Percentiles rank a stretch among this genome's conserved stretches.
These are phyloP conservation scores for Protomyces inundatus DNA, from an alignment of 1,139 yeast species.

Conservation along the genomic window DNA sequence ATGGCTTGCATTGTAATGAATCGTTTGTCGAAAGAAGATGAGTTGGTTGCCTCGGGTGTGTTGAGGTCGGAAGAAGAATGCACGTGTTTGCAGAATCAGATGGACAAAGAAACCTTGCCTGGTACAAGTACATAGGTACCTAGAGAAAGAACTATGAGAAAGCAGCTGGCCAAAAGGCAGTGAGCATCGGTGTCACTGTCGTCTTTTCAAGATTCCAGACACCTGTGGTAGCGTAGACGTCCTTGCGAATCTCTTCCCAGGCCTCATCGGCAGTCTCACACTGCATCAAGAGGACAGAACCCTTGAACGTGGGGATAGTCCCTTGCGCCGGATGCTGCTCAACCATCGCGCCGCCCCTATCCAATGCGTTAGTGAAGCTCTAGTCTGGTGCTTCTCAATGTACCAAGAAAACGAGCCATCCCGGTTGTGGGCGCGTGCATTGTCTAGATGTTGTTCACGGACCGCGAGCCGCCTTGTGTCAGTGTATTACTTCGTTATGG, in stretches of 20 bases:
- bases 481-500: neutral
- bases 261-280: constrained; percentile 64
- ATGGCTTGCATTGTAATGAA: neutral
- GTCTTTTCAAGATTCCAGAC: constrained; percentile 63
- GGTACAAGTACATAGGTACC: too few relatives aligned
- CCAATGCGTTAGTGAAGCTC: neutral
- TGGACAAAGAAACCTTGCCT: neutral
- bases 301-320: constrained; percentile 55
- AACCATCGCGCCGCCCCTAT: constrained; percentile 28
- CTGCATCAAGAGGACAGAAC: constrained; percentile 58
- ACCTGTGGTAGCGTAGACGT: constrained; percentile 58
- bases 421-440: constrained; percentile 1
- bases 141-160: neutral
- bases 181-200: constrained; percentile 8
- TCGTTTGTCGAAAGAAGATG: neutral
- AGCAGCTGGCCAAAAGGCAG: neutral
- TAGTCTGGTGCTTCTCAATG: too few relatives aligned
- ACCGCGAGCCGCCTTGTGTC: constrained; percentile 14
- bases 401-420: neutral
- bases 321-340: constrained; percentile 44
- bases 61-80: neutral
- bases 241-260: constrained; percentile 56
- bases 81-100: neutral
- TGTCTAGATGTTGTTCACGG: constrained; percentile 11
- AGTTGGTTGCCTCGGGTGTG: neutral